Evolutionary conservation across 371 early-diverging fungal species (phyloP), one percentile per base, ranked within the genome.

Genomic region (Circinella umbellata): DNA sequence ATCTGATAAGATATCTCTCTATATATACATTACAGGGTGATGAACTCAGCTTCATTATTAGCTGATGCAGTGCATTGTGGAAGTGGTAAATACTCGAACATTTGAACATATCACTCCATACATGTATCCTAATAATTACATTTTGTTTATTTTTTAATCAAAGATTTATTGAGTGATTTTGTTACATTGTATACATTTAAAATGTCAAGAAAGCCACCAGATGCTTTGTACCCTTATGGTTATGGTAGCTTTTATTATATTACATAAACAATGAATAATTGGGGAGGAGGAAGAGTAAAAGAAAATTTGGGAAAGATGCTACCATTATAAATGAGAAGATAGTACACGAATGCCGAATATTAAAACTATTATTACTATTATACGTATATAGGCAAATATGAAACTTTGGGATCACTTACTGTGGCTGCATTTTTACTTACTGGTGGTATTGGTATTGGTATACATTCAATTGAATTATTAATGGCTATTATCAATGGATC

Each of bases 11-110:
- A 13, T 51, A n/a, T 51, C n/a, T 60, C 60, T 42, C 6, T 57
- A 18, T 6, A 35, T 72, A 18, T 6, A 35, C 27, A 27, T 72
- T 42, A n/a, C 42, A 88, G 88, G 84, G 48, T 82, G 15, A 86
- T 88, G 80, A 88, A 91, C 78, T 91, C 91, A n/a, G 88, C 89
- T 11, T 88, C 92, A 10, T 73, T 92, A 55, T 53, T 92, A 39
- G 92, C 92, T 0, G 92, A 92, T 64, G 89, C 92, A 5, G 80
- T 83, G 11, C 92, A 92, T 76, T 90, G 90, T 38, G 72, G 89
- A 47, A 87, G 88, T 73, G 88, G 88, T 84, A 80, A 77, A 55
- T 3, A 34, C 27, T 27, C 27, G 27, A 27, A 27, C 27, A 27
- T 27, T 27, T 2, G 1, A 11, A 1, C 20, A 35, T 54, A 35